A percentile compares a stretch with the other conserved stretches of the same genome.
Conservation (phyloP, 1,284 basidiomycete genomes). For the Leccinum griseonigrum region DNA sequence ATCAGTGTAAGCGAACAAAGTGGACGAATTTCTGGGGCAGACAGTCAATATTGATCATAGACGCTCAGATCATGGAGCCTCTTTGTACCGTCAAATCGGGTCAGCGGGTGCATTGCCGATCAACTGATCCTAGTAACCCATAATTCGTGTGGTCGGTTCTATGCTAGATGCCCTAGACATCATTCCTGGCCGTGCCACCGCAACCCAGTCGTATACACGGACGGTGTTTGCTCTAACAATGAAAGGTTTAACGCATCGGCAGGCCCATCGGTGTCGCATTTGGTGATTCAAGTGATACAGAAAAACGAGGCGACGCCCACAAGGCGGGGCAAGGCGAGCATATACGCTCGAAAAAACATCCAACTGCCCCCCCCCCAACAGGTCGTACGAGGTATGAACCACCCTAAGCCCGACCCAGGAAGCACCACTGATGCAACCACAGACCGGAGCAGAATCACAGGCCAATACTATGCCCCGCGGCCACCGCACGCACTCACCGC, state of each 20-base stretch:
- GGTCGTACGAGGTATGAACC: too few species aligned
- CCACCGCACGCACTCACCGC: too few species aligned
- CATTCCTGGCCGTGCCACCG: background rate
- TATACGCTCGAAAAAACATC: too few species aligned
- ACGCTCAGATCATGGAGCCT: background rate
- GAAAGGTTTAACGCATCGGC: background rate
- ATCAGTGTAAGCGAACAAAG: too few species aligned
- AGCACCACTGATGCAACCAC: too few species aligned
- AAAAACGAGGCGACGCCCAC: conserved; percentile 12
- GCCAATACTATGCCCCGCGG: too few species aligned
- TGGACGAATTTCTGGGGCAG: too few species aligned
- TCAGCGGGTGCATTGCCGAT: background rate
- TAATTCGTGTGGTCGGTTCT: background rate
- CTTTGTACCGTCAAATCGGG: background rate
- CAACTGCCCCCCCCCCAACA: too few species aligned
- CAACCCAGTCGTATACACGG: conserved; percentile 12
- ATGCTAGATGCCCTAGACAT: background rate
- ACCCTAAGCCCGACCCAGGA: too few species aligned
- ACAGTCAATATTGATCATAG: background rate
- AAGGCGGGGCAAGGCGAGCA: too few species aligned
- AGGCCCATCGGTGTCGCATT: conserved; percentile 15
- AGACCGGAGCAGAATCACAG: too few species aligned
- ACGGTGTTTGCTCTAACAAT: conserved; percentile 12
- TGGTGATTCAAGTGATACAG: background rate
- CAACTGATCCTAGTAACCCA: background rate